Evolutionary conservation across 129 eudicot genomes (phyloP), one percentile per base, ranked within the genome.

Genomic region (Artemisia argyi): DNA sequence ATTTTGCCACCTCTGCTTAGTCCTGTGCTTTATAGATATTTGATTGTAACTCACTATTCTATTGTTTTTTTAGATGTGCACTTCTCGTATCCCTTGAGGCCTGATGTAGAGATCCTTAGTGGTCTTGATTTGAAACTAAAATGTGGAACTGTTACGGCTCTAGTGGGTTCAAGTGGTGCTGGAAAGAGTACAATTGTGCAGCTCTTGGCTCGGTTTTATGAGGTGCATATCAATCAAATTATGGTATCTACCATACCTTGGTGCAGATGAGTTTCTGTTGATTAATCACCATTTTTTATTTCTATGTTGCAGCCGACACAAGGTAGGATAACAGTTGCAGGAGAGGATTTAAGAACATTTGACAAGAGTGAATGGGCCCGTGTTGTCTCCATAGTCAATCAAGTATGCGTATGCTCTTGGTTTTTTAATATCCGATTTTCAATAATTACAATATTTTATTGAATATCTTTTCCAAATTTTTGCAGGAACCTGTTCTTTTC

Each of bases 331-430:
- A 85, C 97, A 66, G 90, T 94, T 80, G 96, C 91, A 28, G 98
- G 98, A 69, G 98, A 94, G 84, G 97, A 94, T 78, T 62, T 94
- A 66, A 85, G 98, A 52, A 84, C 91, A 66, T 94, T 94, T 81
- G 97, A 90, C 76, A 94, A 94, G 79, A 90, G 92, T 68, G 98
- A 94, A 86, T 94, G 98, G 98, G 98, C 98, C 60, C 92, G 92
- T 2, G 95, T 80, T 30, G 96, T 94, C 76, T 94, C 98, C 69
- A 87, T 94, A 44, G 98, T 94, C 76, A 94, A 94, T 85, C 98
- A 92, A 75, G 98, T 92, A 89, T 59, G 28, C 28, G 96, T 92
- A 87, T 63, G 39, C 39, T 58, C 73, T 53, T 71, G 9, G 19
- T 66, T 22, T 64, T 39, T 15, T 59, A 49, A 19, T 14, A 53